Evolutionary conservation across 352 stramenopile genomes (phyloP).

Genomic region (Globisporangium sylvaticum): DNA sequence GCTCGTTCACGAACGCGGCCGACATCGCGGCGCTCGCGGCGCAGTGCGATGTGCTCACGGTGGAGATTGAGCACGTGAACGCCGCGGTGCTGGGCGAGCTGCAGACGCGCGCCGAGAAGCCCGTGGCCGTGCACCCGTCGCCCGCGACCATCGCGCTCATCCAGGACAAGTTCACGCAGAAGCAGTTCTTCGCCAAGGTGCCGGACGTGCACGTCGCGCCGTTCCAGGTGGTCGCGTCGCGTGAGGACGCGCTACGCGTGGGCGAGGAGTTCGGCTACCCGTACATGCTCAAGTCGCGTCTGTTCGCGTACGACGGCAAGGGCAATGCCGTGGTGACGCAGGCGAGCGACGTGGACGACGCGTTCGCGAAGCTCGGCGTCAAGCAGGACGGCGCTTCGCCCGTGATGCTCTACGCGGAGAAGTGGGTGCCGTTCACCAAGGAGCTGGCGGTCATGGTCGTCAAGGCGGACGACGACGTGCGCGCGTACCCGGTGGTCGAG

Average conservation of each 20-base stretch:
- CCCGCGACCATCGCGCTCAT: constrained; percentile 93
- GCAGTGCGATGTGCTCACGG: constrained; percentile 92
- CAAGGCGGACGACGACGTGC: constrained; percentile 63
- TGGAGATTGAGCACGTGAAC: constrained; percentile 99
- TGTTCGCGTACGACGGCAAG: constrained; percentile 95
- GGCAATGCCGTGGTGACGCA: constrained; percentile 94
- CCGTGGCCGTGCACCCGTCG: constrained; percentile 69
- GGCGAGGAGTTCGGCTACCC: constrained; percentile 88
- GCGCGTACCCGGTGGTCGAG: constrained; percentile 95
- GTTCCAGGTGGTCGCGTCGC: constrained; percentile 48
- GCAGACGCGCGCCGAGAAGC: constrained; percentile 32
- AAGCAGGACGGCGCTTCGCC: constrained; percentile 13
- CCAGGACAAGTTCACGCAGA: constrained; percentile 97
- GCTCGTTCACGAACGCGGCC: constrained; percentile 68
- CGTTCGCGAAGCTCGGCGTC: constrained; percentile 81
- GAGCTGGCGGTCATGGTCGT: constrained; percentile 98
- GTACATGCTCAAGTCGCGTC: constrained; percentile 97
- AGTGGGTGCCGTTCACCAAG: constrained; percentile 96
- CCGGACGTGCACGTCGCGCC: constrained; percentile 46
- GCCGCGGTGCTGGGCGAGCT: constrained; percentile 89
- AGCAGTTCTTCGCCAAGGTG: constrained; percentile 76
- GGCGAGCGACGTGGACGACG: constrained; percentile 69
- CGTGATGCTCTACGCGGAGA: constrained; percentile 90
- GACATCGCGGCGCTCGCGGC: constrained; percentile 68
- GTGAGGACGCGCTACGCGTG: constrained; percentile 36